Base-by-base conservation (phyloP, 441 rosid species). In the Aquilaria agallochum region DNA sequence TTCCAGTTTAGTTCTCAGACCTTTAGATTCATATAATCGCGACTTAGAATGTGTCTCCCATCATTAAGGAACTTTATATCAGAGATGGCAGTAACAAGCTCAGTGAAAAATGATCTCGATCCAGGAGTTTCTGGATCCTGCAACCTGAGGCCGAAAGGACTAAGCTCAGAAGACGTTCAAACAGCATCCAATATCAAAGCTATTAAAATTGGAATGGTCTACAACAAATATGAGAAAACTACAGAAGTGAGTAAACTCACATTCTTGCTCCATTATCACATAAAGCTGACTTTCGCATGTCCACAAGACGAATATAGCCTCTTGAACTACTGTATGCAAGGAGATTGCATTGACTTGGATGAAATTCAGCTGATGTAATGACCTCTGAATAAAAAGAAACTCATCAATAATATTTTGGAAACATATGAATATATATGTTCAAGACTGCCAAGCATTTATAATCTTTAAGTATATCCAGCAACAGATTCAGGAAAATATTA, bases 271-370 rank as follows among this genome's bases (percentile, higher is more conserved):
- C 70, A 48, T 55, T 69, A 79, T 88, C 91, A 53, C 91, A 85
- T 69, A 85, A 65, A 50, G 91, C 95, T 31, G 95, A 88, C 64
- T 81, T 87, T 20, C 89, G 83, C 89, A 88, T 74, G 80, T 85
- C 91, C 74, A 80, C 80, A 31, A 88, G 67, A 55, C 72, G 83
- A 67, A 85, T 74, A 67, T 70, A 85, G 62, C 95, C 95, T 77
- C 91, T 88, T 61, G 95, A 85, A 68, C 88, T 85, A 78, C 91
- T 78, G 79, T 79, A 85, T 36, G 89, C 88, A 48, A 88, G 83
- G 63, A 78, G 72, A 76, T 88, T 85, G 74, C 95, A 88, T 31
- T 81, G 81, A 63, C 45, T 63, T 47, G 95, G 95, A 69, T 88
- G 92, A 72, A 88, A 85, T 61, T 83, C 83, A 14, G 95, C 89